Evolutionary conservation across 208 protist species (phyloP), one percentile per base, ranked within the genome.

Genomic region (Crithidia sp.): DNA sequence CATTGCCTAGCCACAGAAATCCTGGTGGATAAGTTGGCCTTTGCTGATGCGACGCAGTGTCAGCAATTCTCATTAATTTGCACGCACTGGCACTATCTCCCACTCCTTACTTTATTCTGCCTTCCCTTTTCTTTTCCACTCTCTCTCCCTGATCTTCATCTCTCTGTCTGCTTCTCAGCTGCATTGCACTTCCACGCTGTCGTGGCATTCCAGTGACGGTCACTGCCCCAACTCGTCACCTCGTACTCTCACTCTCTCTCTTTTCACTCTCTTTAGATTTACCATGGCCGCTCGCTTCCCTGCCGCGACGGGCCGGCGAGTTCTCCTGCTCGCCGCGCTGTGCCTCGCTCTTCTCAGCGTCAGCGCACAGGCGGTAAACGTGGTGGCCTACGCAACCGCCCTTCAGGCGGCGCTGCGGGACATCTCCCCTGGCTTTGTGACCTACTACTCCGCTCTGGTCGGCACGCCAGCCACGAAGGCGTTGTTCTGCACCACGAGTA

Each of bases 401-500:
- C 36, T 77, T 9, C 50, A 59, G 4, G 17, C 10, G 13, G 36
- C 28, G 49, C 19, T 77, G 56, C 45, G 49, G 7, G 28, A n/a
- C 37, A 77, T 77, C 8, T 13, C 68, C 8, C 39, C 50, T 0
- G 73, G 73, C 43, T 71, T 77, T 53, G 47, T 56, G 10, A 68
- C 62, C 40, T 72, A 66, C n/a, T 77, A 77, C 58, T 61, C 65
- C 50, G 36, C 64, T 12, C 36, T 77, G 44, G 55, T 67, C 50
- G 73, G 45, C 37, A 13, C 50, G 0, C 73, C 73, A 19, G 19
- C 73, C 16, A 57, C 67, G 58, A 61, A 77, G 65, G 57, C 61
- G 65, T 65, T 72, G 17, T 77, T 55, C 59, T 77, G 73, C 65
- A 72, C 57, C 14, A 62, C 39, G 13, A 68, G 65, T n/a, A n/a